Conservation (phyloP, 2,329 filamentous ascomycete genomes). For the Diatrype stigma region DNA sequence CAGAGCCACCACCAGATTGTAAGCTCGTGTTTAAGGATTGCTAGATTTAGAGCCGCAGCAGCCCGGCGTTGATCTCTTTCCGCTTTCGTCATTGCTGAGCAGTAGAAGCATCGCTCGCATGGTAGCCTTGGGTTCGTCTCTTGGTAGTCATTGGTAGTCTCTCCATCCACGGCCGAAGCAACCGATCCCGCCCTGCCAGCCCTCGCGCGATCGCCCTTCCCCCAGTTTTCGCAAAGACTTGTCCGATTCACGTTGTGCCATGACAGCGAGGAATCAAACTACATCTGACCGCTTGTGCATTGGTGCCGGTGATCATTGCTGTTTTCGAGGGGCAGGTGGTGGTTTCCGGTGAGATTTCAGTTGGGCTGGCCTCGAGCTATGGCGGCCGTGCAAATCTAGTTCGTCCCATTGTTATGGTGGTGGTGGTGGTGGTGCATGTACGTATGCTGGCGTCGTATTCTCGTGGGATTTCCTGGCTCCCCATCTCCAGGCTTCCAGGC, state of each 20-base stretch:
- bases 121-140: too few relatives aligned
- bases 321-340: not conserved
- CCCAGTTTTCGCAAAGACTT: not conserved
- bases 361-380: too few relatives aligned
- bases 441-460: not conserved
- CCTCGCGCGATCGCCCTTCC: not conserved
- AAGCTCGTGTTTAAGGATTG: not conserved
- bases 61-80: not conserved
- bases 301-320: not conserved
- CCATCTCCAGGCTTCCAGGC: too few relatives aligned
- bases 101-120: not conserved
- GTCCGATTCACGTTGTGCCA: not conserved
- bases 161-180: not conserved
- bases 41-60: not conserved
- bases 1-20: not conserved
- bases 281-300: not conserved
- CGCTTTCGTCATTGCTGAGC: not conserved
- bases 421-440: too few relatives aligned
- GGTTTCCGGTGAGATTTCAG: too few relatives aligned
- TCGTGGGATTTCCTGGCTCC: too few relatives aligned
- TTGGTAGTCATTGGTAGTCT: too few relatives aligned
- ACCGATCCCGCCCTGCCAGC: not conserved
- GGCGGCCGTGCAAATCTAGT: not conserved
- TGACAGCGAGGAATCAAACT: not conserved
- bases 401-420: not conserved